Base-by-base conservation (phyloP, 495 filamentous ascomycete species). In the Penicillium coffeae region DNA sequence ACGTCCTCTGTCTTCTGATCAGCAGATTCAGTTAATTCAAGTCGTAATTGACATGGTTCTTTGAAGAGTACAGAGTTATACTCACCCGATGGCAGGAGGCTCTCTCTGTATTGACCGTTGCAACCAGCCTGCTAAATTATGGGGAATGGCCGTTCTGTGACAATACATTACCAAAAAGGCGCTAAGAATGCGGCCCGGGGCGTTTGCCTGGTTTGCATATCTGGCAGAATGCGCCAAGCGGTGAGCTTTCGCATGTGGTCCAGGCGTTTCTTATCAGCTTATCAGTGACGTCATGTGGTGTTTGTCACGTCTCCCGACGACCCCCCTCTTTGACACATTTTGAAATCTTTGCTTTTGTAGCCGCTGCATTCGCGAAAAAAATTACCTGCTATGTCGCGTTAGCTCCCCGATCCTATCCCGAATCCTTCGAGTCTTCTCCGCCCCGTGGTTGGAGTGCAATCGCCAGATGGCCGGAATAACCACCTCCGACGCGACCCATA, bases 231-330 rank as follows among this genome's bases (percentile, higher is more conserved):
- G 47, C 38, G n/a, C 15, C 10, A 18, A 20, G 32, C 25, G 16
- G 37, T 35, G 38, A 20, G 12, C 14, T n/a, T n/a, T n/a, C n/a
- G n/a, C n/a, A n/a, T n/a, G n/a, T n/a, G n/a, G n/a, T n/a, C n/a
- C n/a, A n/a, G n/a, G n/a, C n/a, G n/a, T n/a, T 35, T 10, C 55
- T 58, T 58, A 58, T 58, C 55, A 34, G 39, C 37, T 58, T 58
- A 47, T 40, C 32, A 36, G 38, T 60, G 51, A 63, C 54, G 48
- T 63, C 44, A 51, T 45, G 14, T 4, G 8, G 34, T 49, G 42
- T 50, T 58, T 52, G 60, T 47, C 60, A 60, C 60, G 60, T 63
- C 60, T 60, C 45, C 60, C 52, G 33, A 48, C 8, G 45, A n/a
- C 12, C 8, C 44, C 32, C 34, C 27, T 22, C 19, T 42, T 46